These are phyloP conservation scores for Ogataea henricii DNA, from an alignment of 805 yeast species.

Conservation along the genomic window DNA sequence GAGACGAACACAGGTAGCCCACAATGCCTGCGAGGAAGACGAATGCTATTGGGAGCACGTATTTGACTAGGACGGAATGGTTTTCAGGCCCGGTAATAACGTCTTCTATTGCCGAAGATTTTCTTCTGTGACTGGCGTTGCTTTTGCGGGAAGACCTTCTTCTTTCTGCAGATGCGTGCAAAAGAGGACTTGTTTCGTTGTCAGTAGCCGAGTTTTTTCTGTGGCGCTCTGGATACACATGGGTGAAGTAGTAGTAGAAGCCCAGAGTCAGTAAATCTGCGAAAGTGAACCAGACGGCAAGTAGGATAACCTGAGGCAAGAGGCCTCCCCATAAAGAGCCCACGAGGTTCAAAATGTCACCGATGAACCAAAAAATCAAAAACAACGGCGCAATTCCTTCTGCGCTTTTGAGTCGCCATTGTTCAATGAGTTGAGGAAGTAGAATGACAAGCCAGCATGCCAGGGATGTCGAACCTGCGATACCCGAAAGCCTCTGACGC, in stretches of 20 bases:
- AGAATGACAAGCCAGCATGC: conserved; percentile 81
- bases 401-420: conserved; percentile 73
- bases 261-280: conserved; percentile 66
- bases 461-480: conserved; percentile 69
- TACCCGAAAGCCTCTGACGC: conserved; percentile 54
- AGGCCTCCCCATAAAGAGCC: conserved; percentile 74
- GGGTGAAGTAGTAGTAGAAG: conserved; percentile 62
- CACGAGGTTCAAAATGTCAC: conserved; percentile 65
- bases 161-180: conserved; percentile 15
- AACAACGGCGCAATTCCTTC: conserved; percentile 76
- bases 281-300: conserved; percentile 76
- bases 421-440: conserved; percentile 77
- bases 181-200: conserved; percentile 37
- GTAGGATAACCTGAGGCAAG: conserved; percentile 65
- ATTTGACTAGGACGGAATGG: conserved; percentile 49
- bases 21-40: conserved; percentile 63
- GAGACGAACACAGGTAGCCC: conserved; percentile 57
- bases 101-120: conserved; percentile 54
- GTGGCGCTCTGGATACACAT: conserved; percentile 43
- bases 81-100: conserved; percentile 49
- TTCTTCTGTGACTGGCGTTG: conserved; percentile 33
- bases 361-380: conserved; percentile 67
- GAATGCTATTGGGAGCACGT: conserved; percentile 59
- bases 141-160: conserved; percentile 21
- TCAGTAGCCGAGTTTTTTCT: conserved; percentile 1